A percentile compares a stretch with the other conserved stretches of the same genome.
Conservation (phyloP, 176 grass and related monocot genomes). For the Thalia dealbata region DNA sequence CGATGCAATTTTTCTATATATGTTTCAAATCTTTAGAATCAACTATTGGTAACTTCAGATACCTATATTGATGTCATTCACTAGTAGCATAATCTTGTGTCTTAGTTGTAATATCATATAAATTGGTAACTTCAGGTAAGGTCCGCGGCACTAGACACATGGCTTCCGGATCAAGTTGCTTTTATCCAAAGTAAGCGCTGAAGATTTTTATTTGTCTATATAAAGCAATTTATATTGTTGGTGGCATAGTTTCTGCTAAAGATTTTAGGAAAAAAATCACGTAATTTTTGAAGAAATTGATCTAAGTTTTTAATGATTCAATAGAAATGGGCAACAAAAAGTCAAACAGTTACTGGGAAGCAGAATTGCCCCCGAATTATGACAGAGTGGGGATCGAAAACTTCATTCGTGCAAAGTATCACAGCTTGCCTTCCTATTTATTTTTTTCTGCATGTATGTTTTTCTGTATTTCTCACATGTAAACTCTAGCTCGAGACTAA, state of each 20-base stretch:
- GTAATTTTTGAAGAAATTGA: background rate
- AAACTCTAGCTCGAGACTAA: background rate
- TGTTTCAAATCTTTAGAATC: background rate
- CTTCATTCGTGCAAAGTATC: slow-evolving; percentile 96
- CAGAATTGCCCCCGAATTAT: slow-evolving; percentile 82
- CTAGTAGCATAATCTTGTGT: background rate
- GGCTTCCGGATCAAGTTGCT: slow-evolving; percentile 95
- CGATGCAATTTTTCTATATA: background rate
- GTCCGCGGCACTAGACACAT: slow-evolving; percentile 94
- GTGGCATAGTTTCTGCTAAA: background rate
- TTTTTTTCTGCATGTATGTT: slow-evolving; percentile 15
- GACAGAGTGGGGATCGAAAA: slow-evolving; percentile 97
- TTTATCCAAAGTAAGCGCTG: slow-evolving; percentile 78
- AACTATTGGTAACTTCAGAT: background rate
- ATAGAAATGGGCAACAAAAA: slow-evolving; percentile 98
- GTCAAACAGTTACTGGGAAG: slow-evolving; percentile 93
- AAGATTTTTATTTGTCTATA: background rate
- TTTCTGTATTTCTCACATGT: background rate
- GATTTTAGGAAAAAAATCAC: background rate
- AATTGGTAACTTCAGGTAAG: slow-evolving; percentile 47
- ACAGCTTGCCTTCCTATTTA: slow-evolving; percentile 12
- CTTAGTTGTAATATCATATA: background rate
- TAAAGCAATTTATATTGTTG: background rate
- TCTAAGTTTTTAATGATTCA: background rate
- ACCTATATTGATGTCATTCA: background rate